Percentiles rank a stretch among this genome's conserved stretches.
Evolutionary conservation across 352 stramenopile species (phyloP).

Genomic region (Phytophthora sansomeana): DNA sequence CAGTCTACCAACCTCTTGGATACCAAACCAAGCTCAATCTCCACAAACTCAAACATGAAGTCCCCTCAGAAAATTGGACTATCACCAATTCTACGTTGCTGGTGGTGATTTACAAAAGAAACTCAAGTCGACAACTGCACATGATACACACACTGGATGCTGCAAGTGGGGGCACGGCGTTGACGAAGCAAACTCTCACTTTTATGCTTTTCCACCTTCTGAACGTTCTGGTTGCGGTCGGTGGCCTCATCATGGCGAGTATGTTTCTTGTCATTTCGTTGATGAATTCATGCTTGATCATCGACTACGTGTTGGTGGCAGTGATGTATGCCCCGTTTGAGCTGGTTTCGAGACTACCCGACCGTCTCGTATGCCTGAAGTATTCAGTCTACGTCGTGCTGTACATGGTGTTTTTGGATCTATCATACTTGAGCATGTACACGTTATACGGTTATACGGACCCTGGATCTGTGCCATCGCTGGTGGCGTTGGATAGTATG

Average conservation of each 20-base stretch:
- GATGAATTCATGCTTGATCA: background rate
- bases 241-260: background rate
- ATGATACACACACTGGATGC: background rate
- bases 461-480: no score
- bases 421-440: background rate
- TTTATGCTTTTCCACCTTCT: conserved; percentile 3
- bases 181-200: background rate
- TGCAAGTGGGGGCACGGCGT: background rate
- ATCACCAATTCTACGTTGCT: background rate
- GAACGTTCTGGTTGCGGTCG: background rate
- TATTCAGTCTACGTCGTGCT: background rate
- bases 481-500: background rate
- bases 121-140: background rate
- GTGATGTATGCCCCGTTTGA: background rate
- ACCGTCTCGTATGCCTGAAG: background rate
- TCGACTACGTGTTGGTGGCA: background rate
- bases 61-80: background rate
- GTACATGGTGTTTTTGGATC: background rate
- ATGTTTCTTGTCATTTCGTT: background rate
- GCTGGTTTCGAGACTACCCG: background rate
- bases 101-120: conserved; percentile 1
- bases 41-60: background rate
- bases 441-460: background rate
- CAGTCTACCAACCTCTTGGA: background rate
- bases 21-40: background rate